Percentiles rank a stretch among this genome's conserved stretches.
phyloP scores from a whole-genome alignment of 2,329 filamentous ascomycete species.

The Harringtonia aguacate region DNA sequence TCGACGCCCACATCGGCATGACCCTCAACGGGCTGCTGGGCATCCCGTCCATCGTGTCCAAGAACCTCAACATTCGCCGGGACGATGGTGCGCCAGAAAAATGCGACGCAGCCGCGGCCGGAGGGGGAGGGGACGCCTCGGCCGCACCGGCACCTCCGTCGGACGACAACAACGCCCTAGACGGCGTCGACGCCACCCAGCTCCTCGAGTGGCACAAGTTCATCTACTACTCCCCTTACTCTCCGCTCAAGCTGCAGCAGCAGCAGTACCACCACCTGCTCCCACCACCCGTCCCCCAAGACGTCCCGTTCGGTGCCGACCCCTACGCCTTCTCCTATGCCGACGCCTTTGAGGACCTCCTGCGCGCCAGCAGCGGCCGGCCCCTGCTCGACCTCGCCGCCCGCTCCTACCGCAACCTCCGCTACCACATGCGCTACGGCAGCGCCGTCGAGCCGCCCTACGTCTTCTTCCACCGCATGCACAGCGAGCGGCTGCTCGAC shows the following conservation, averaged over 20 bases:
- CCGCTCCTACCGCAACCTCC: slow-evolving; percentile 20
- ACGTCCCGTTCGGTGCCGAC: slow-evolving; percentile 26
- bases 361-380: slow-evolving; percentile 32
- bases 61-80: slow-evolving; percentile 14
- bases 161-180: slow-evolving; percentile 6
- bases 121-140: not conserved
- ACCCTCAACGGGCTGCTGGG: slow-evolving; percentile 18
- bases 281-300: slow-evolving; percentile 34
- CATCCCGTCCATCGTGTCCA: slow-evolving; percentile 16
- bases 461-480: slow-evolving; percentile 28
- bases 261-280: slow-evolving; percentile 19
- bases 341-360: slow-evolving; percentile 48
- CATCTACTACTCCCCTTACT: slow-evolving; percentile 29
- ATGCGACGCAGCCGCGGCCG: not conserved
- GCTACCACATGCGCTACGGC: slow-evolving; percentile 11
- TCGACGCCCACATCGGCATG: slow-evolving; percentile 26
- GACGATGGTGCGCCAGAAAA: not conserved
- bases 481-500: slow-evolving; percentile 25
- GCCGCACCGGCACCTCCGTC: not conserved
- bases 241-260: slow-evolving; percentile 29
- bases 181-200: slow-evolving; percentile 11
- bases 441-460: slow-evolving; percentile 25
- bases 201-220: slow-evolving; percentile 22
- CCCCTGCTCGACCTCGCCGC: slow-evolving; percentile 28
- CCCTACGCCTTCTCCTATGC: slow-evolving; percentile 36